Percentiles rank a stretch among this genome's conserved stretches.
Conservation (phyloP, 2,329 filamentous ascomycete species). For the Ampelomyces quisqualis region DNA sequence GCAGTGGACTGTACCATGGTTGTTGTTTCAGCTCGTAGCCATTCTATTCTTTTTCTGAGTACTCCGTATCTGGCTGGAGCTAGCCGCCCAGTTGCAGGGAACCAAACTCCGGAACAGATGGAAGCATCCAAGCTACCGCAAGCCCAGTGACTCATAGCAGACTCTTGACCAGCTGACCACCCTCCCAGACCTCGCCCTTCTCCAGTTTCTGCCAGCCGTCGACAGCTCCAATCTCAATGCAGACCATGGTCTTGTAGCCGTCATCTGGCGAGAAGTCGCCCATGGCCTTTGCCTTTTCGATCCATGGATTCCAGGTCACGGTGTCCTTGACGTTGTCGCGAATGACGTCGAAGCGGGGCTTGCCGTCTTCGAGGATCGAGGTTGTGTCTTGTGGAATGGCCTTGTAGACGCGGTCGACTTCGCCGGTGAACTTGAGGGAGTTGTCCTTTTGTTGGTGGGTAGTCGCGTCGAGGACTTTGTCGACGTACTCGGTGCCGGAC, state of each 20-base stretch:
- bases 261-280: constrained; percentile 86
- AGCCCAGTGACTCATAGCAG: constrained; percentile 25
- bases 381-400: constrained; percentile 62
- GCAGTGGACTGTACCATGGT: background rate
- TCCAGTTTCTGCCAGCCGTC: constrained; percentile 81
- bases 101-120: too few relatives aligned
- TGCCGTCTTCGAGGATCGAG: constrained; percentile 63
- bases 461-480: constrained; percentile 73
- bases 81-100: too few relatives aligned
- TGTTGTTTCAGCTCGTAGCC: too few relatives aligned
- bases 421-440: constrained; percentile 68
- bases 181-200: constrained; percentile 69
- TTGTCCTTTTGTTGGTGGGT: constrained; percentile 65
- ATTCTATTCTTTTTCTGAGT: too few relatives aligned
- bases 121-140: background rate
- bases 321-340: constrained; percentile 84
- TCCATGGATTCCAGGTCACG: constrained; percentile 97
- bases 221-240: constrained; percentile 87
- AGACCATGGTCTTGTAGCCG: constrained; percentile 91
- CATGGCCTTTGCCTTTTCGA: constrained; percentile 77
- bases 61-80: too few relatives aligned
- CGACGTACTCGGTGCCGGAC: constrained; percentile 71
- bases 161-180: constrained; percentile 59
- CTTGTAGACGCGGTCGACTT: constrained; percentile 88
- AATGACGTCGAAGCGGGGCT: constrained; percentile 68